Evolutionary conservation across 2,329 filamentous ascomycete species (phyloP).

Genomic region (Monosporascus sp.): DNA sequence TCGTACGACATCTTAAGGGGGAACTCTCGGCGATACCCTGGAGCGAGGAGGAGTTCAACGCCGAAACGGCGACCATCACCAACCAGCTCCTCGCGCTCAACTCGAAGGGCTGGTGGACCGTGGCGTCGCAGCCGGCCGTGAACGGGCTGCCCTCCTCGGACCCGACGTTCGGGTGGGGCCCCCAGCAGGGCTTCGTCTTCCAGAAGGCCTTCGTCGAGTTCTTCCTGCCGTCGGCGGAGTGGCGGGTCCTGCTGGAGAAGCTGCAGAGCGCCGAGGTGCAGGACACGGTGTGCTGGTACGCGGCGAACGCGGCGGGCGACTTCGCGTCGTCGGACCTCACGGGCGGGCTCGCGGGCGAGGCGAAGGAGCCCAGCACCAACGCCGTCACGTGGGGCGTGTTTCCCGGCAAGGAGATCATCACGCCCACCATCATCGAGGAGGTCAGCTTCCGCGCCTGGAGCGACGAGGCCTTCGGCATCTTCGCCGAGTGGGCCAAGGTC

Average conservation of each 20-base stretch:
- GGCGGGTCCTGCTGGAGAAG: conserved; percentile 58
- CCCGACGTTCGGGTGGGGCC: conserved; percentile 86
- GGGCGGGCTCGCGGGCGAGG: conserved; percentile 26
- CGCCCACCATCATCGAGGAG: conserved; percentile 93
- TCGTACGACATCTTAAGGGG: conserved; percentile 75
- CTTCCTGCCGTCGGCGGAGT: conserved; percentile 74
- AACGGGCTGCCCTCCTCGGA: conserved; percentile 77
- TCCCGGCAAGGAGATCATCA: conserved; percentile 90
- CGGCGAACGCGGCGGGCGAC: conserved; percentile 70
- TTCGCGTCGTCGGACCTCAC: conserved; percentile 64
- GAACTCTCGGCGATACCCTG: conserved; percentile 79
- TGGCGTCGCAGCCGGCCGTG: conserved; percentile 90
- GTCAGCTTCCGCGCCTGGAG: conserved; percentile 91
- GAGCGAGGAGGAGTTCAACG: conserved; percentile 82
- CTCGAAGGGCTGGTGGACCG: conserved; percentile 84
- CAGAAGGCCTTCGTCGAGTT: conserved; percentile 98
- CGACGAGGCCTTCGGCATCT: conserved; percentile 94
- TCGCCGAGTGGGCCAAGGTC: conserved; percentile 86
- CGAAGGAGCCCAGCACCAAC: conserved; percentile 60
- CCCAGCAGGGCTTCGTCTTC: conserved; percentile 87
- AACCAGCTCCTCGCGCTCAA: conserved; percentile 72
- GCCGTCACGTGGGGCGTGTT: conserved; percentile 97
- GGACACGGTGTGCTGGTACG: conserved; percentile 79
- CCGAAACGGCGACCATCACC: conserved; percentile 79
- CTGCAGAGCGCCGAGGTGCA: conserved; percentile 54